A percentile compares a stretch with the other conserved stretches of the same genome.
phyloP scores from a whole-genome alignment of 768 basidiomycete species.

The Pisolithus sp. region DNA sequence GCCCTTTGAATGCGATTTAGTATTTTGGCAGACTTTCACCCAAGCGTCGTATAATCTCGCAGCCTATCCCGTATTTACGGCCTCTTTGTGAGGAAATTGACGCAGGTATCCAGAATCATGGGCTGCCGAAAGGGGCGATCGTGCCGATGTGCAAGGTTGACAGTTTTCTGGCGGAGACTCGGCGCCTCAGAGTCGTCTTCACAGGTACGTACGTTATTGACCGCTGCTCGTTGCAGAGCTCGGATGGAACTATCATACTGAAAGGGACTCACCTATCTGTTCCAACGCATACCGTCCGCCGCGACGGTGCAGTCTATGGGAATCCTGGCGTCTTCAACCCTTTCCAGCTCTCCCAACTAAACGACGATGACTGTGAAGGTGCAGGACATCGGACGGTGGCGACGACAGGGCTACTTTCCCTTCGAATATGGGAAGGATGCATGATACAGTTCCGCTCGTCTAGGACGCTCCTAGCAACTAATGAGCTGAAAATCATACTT shows the following conservation, averaged over 20 bases:
- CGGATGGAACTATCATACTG: constrained; percentile 33
- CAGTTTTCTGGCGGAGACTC: constrained; percentile 35
- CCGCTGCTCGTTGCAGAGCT: not conserved
- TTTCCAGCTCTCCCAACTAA: constrained; percentile 40
- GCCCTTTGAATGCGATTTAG: not conserved
- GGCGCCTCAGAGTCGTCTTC: constrained; percentile 26
- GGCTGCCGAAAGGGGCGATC: constrained; percentile 23
- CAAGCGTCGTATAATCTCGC: constrained; percentile 33
- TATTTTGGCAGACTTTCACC: constrained; percentile 21
- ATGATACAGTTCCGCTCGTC: constrained; percentile 3
- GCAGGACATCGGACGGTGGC: constrained; percentile 31
- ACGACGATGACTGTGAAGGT: constrained; percentile 26
- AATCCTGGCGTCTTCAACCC: constrained; percentile 36
- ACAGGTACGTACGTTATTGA: constrained; percentile 7
- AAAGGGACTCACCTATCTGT: constrained; percentile 24
- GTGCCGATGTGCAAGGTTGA: constrained; percentile 32
- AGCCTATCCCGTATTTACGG: constrained; percentile 28
- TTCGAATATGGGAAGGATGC: too few species aligned
- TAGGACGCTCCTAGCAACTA: constrained; percentile 39
- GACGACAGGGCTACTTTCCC: constrained; percentile 25
- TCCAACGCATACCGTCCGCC: constrained; percentile 16
- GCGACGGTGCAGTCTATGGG: constrained; percentile 20
- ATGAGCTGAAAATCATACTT: constrained; percentile 38
- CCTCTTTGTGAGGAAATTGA: constrained; percentile 36
- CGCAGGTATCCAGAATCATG: constrained; percentile 18